Evolutionary conservation across 106 monocot species (phyloP).

Genomic region (Posidonia australis): DNA sequence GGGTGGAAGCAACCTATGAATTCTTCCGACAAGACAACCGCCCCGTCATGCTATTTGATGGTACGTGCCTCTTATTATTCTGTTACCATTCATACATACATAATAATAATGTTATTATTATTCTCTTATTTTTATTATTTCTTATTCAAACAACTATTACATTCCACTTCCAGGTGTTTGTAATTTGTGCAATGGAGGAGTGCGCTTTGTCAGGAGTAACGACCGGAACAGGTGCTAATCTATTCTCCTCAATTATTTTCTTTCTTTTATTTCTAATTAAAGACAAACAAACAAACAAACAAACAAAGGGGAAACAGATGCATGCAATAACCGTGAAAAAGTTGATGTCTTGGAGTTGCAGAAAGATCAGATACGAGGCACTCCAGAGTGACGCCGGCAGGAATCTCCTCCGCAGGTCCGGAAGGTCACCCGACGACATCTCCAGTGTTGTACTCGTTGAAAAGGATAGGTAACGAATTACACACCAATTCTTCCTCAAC

Average conservation of each 20-base stretch:
- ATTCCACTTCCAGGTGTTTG: conserved; percentile 49
- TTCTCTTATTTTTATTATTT: too few species aligned
- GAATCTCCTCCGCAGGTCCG: conserved; percentile 74
- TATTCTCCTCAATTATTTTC: background rate
- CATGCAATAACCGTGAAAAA: background rate
- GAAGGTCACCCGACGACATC: conserved; percentile 85
- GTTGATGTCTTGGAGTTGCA: conserved; percentile 7
- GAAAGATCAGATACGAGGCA: conserved; percentile 63
- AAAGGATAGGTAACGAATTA: conserved; percentile 57
- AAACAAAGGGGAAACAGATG: too few species aligned
- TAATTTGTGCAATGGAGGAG: conserved; percentile 93
- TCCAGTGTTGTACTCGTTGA: conserved; percentile 94
- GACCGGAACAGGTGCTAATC: conserved; percentile 43
- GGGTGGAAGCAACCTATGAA: too few species aligned
- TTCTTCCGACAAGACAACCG: too few species aligned
- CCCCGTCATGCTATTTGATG: too few species aligned
- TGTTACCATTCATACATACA: too few species aligned
- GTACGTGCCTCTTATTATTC: too few species aligned
- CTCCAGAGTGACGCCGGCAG: conserved; percentile 75
- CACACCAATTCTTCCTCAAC: too few species aligned
- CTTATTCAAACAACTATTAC: background rate
- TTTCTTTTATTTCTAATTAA: background rate
- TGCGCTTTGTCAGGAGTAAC: conserved; percentile 48
- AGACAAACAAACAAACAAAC: background rate
- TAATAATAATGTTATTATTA: too few species aligned